These are phyloP conservation scores for Papiliotrema terrestris DNA, from an alignment of 1,284 basidiomycete species.

Conservation along the genomic window DNA sequence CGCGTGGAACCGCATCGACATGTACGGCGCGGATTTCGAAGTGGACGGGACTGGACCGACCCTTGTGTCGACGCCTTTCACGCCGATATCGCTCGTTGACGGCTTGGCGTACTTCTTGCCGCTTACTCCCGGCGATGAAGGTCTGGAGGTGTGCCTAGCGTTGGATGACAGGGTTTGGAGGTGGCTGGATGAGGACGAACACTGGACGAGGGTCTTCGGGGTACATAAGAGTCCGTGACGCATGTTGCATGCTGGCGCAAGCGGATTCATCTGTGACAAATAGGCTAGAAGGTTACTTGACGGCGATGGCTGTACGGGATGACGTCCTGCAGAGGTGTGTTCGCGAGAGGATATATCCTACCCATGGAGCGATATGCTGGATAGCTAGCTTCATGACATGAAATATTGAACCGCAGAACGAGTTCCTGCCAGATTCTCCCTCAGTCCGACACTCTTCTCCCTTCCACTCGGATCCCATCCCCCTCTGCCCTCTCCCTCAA, in stretches of 20 bases:
- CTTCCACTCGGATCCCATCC: not conserved
- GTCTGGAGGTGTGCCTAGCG: conserved; percentile 17
- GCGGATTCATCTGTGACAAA: too few relatives aligned
- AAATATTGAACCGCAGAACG: too few relatives aligned
- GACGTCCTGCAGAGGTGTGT: too few relatives aligned
- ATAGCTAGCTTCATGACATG: too few relatives aligned
- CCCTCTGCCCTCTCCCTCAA: not conserved
- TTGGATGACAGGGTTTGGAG: conserved; percentile 17
- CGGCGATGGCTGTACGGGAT: too few relatives aligned
- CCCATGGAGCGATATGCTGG: too few relatives aligned
- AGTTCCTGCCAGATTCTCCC: too few relatives aligned
- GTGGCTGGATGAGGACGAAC: conserved; percentile 6
- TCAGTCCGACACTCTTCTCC: too few relatives aligned
- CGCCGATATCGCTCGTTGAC: conserved; percentile 18
- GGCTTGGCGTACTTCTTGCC: conserved; percentile 19
- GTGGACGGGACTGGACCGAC: conserved; percentile 10
- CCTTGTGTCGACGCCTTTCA: conserved; percentile 22
- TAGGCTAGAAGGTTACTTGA: too few relatives aligned
- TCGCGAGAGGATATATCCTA: too few relatives aligned
- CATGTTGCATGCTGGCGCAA: too few relatives aligned
- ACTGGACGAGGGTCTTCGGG: not conserved
- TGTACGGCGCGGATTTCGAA: conserved; percentile 5
- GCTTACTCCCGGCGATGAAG: conserved; percentile 5
- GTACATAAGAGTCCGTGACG: too few relatives aligned
- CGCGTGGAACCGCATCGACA: conserved; percentile 21